phyloP scores from a whole-genome alignment of 441 rosid species.

The Euphorbia schlechtendalii region DNA sequence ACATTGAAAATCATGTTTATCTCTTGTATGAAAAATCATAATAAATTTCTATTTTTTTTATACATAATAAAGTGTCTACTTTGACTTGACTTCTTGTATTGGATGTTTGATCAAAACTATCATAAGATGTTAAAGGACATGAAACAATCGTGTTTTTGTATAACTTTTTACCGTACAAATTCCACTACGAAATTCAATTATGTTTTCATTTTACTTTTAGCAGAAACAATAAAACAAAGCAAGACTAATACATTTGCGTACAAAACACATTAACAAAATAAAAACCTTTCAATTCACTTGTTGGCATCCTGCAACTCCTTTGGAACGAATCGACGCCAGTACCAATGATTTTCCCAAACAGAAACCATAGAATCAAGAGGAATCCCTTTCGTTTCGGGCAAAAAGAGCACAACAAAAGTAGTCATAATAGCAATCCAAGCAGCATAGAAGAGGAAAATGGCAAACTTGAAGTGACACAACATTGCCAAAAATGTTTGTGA shows the following conservation, averaged over 20 bases:
- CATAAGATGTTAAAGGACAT: background rate
- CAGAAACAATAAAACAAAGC: no score
- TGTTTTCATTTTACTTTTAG: no score
- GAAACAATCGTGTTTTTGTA: background rate
- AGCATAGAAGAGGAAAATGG: conserved; percentile 66
- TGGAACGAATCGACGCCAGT: conserved; percentile 48
- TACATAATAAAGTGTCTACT: background rate
- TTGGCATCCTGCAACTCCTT: background rate
- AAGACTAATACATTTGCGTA: no score
- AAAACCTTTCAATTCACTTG: background rate
- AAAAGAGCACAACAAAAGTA: conserved; percentile 40
- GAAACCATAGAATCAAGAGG: conserved; percentile 58
- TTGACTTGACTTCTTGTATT: background rate
- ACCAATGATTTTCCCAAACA: conserved; percentile 81
- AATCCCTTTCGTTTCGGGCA: conserved; percentile 82
- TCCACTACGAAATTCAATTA: no score
- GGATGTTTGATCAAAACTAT: background rate
- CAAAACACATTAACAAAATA: background rate
- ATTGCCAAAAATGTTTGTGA: conserved; percentile 69
- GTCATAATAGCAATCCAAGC: conserved; percentile 73
- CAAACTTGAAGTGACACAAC: conserved; percentile 67
- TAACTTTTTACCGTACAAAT: no score
- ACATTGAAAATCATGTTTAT: background rate
- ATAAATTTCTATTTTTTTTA: no score
- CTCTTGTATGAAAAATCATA: no score